Conservation (phyloP, 2,329 filamentous ascomycete genomes). For the Clonostachys solani region DNA sequence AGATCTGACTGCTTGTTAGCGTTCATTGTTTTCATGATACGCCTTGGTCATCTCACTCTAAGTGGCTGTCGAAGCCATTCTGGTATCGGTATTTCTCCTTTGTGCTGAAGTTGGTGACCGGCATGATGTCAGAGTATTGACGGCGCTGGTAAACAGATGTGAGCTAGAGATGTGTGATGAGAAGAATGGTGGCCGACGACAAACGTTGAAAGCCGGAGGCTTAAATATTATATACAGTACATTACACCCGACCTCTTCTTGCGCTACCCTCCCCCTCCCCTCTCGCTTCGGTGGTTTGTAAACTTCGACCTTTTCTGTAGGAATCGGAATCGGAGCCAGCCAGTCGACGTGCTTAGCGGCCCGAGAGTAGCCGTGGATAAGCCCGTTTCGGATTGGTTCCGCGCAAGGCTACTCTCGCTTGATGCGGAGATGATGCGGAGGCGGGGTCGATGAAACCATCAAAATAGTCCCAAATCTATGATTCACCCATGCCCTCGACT, state of each 20-base stretch:
- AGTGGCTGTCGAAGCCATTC: slow-evolving; percentile 72
- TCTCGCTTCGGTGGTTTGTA: no score
- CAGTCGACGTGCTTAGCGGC: background rate
- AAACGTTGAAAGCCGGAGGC: background rate
- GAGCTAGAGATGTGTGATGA: background rate
- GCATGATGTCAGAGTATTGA: slow-evolving; percentile 30
- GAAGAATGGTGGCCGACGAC: background rate
- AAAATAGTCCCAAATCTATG: no score
- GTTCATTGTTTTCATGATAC: background rate
- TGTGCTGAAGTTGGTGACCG: slow-evolving; percentile 41
- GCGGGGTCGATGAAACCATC: no score
- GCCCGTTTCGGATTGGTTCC: slow-evolving; percentile 1
- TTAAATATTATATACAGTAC: no score
- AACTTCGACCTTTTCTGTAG: no score
- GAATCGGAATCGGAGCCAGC: no score
- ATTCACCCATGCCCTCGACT: background rate
- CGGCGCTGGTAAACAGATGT: no score
- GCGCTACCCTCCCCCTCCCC: no score
- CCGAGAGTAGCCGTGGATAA: slow-evolving; percentile 18
- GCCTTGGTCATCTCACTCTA: slow-evolving; percentile 52
- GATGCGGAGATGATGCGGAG: no score
- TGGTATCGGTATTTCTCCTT: slow-evolving; percentile 67
- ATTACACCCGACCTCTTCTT: no score
- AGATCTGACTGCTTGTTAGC: slow-evolving; percentile 41
- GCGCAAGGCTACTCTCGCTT: no score